Conservation (phyloP, 2,329 filamentous ascomycete genomes). For the Aspergillus calidoustus region DNA sequence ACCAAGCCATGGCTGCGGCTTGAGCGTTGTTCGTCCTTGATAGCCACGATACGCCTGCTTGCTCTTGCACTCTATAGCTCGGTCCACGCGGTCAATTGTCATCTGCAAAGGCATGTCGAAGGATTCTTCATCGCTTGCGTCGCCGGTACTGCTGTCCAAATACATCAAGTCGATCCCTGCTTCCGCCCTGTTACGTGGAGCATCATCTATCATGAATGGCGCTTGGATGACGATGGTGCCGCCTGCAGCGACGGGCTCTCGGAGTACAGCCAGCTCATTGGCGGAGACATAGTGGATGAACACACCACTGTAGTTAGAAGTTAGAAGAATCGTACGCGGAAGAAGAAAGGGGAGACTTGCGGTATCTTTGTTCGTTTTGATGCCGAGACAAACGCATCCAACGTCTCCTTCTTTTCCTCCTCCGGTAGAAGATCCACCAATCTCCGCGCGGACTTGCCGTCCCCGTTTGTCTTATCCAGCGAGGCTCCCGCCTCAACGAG, state of each 20-base stretch:
- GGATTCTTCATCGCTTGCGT: background rate
- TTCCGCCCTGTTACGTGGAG: background rate
- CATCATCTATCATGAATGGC: background rate
- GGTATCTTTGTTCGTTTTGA: background rate
- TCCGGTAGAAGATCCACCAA: background rate
- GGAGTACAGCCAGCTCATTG: background rate
- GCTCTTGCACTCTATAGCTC: background rate
- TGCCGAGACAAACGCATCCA: background rate
- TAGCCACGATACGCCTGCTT: background rate
- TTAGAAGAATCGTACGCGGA: background rate
- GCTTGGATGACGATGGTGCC: background rate
- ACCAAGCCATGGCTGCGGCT: background rate
- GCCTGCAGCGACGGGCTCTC: background rate
- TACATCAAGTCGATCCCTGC: background rate
- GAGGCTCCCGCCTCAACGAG: background rate
- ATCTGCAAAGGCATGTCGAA: background rate
- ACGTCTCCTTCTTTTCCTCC: background rate
- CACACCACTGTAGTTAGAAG: background rate
- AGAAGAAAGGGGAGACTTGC: background rate
- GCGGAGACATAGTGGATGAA: background rate
- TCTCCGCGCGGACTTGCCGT: background rate
- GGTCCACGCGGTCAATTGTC: background rate
- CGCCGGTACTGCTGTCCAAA: background rate
- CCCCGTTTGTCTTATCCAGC: background rate
- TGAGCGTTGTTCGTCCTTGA: background rate